Evolutionary conservation across 106 monocot genomes (phyloP), one percentile per base, ranked within the genome.

Genomic region (Iris macrosiphon): DNA sequence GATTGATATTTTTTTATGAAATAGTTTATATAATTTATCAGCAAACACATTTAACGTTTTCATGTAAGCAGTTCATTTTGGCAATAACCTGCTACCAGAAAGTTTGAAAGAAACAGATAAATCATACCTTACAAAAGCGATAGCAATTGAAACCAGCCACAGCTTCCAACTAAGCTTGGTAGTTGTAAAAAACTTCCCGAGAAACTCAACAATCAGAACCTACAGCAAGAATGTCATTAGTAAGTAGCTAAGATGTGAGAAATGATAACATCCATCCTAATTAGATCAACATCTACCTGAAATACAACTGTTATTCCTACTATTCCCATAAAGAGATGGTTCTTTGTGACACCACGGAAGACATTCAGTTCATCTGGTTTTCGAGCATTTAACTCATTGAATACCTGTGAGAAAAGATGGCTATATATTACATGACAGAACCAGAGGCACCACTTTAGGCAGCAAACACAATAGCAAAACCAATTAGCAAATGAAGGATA

Each of bases 361-460:
- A 89, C 65, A 55, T 96, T 96, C 59, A 65, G 39, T 71, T 96
- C 82, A 48, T 89, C 95, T 14, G 95, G 95, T 64, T 96, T 96
- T 34, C 95, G 72, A 17, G 95, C 84, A 67, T 96, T 96, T 62
- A 96, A 96, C 69, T 96, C 95, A 50, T 96, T 96, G 65, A 96
- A 96, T 37, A 96, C 47, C 95, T 96, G 66, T 37, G n/a, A 57
- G 23, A 20, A 31, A 49, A n/a, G n/a, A n/a, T n/a, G n/a, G n/a
- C n/a, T n/a, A n/a, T n/a, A n/a, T n/a, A n/a, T n/a, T n/a, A n/a
- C n/a, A n/a, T n/a, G n/a, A n/a, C n/a, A n/a, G n/a, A n/a, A n/a
- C n/a, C n/a, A n/a, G n/a, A n/a, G n/a, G n/a, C n/a, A n/a, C n/a
- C n/a, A n/a, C n/a, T n/a, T n/a, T n/a, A n/a, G n/a, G n/a, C n/a